phyloP scores from a whole-genome alignment of 441 rosid genomes.

The Brassica balearica region DNA sequence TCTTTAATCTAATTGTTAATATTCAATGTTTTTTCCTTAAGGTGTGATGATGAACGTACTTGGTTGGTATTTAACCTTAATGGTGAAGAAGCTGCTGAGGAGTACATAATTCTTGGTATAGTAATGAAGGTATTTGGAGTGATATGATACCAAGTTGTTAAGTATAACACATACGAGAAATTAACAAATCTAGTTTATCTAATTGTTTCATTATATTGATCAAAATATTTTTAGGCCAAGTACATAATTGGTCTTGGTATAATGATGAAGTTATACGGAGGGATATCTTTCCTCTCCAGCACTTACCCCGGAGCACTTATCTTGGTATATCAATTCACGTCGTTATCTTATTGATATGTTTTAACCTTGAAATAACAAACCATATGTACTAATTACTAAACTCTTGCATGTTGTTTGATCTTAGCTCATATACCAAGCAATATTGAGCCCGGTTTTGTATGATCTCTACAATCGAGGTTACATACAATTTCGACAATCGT shows the following conservation, averaged over 20 bases:
- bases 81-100: conserved; percentile 1
- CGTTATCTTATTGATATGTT: background rate
- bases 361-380: background rate
- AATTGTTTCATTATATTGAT: background rate
- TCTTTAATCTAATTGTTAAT: conserved; percentile 1
- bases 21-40: background rate
- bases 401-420: conserved; percentile 11
- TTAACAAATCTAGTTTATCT: background rate
- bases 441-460: conserved; percentile 16
- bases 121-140: background rate
- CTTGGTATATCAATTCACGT: conserved; percentile 18
- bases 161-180: background rate
- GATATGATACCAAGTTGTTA: background rate
- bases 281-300: conserved; percentile 34
- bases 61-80: conserved; percentile 5
- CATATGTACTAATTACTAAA: background rate
- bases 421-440: conserved; percentile 39
- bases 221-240: conserved; percentile 22
- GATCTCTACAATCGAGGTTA: conserved; percentile 27
- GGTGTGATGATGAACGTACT: conserved; percentile 7
- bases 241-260: conserved; percentile 36
- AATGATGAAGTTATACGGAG: conserved; percentile 28
- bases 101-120: background rate
- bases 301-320: conserved; percentile 31
- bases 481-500: background rate